phyloP scores from a whole-genome alignment of 257 asterid genomes.

The Nicotiana tabacum region DNA sequence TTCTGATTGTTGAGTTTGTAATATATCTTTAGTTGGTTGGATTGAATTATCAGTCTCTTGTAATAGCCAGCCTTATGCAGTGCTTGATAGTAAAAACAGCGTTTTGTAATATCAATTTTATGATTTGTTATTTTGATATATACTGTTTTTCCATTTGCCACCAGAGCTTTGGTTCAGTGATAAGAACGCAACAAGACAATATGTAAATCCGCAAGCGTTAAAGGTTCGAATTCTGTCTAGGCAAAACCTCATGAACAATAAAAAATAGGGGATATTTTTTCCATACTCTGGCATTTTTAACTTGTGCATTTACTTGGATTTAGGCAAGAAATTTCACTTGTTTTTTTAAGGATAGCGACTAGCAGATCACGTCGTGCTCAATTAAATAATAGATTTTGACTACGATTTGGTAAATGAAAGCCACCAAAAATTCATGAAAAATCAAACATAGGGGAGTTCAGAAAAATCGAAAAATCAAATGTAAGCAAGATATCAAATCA shows the following conservation, averaged over 20 bases:
- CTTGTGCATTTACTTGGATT: too few species aligned
- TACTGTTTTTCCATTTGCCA: neutral
- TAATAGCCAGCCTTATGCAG: too few species aligned
- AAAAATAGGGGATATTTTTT: too few species aligned
- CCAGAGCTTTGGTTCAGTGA: neutral
- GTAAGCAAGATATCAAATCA: neutral
- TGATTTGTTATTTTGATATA: neutral
- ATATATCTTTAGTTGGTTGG: neutral
- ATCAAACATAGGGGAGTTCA: neutral
- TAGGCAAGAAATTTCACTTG: too few species aligned
- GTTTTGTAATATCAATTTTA: neutral
- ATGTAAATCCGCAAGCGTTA: neutral
- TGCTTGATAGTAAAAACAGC: neutral
- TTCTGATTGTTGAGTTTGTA: neutral
- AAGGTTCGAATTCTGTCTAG: neutral
- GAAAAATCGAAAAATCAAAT: neutral
- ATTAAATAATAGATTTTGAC: too few species aligned
- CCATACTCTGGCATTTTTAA: too few species aligned
- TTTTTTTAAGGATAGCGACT: too few species aligned
- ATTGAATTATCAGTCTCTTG: neutral
- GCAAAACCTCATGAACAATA: too few species aligned
- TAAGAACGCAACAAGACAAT: neutral
- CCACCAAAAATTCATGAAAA: neutral
- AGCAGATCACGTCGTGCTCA: too few species aligned
- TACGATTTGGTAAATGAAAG: neutral